These are phyloP conservation scores for Cubamyces sp. DNA, from an alignment of 768 basidiomycete genomes.

Conservation along the genomic window DNA sequence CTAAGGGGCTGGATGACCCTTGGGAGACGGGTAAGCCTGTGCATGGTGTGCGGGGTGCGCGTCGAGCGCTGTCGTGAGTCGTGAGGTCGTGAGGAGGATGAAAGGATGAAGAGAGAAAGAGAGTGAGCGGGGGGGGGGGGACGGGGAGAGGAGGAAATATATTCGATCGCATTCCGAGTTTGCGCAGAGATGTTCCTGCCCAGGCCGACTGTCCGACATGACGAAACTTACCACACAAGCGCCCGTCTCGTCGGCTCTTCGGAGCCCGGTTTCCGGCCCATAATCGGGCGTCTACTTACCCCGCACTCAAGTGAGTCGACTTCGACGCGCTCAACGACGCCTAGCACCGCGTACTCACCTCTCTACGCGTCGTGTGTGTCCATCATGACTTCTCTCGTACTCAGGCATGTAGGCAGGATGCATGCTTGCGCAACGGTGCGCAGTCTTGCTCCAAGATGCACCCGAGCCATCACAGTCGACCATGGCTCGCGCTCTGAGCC, in stretches of 20 bases:
- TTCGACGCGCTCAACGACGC: conserved; percentile 1
- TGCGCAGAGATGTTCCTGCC: not conserved
- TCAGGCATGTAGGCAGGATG: not conserved
- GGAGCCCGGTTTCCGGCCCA: not conserved
- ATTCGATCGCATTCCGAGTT: conserved; percentile 5
- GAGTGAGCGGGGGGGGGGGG: not conserved
- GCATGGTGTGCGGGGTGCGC: conserved; percentile 8
- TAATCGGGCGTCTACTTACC: not conserved
- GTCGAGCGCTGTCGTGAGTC: conserved; percentile 8
- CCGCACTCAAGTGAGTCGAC: not conserved
- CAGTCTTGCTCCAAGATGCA: not conserved
- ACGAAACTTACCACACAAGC: not conserved
- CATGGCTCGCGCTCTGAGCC: conserved; percentile 9
- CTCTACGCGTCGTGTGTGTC: not conserved
- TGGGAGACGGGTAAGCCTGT: conserved; percentile 15
- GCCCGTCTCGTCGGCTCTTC: conserved; percentile 10
- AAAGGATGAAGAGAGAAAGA: not conserved
- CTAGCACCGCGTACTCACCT: conserved; percentile 3
- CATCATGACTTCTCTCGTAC: conserved; percentile 9
- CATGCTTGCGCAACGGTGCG: not conserved
- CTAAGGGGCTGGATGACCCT: conserved; percentile 19
- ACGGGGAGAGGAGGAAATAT: conserved; percentile 3
- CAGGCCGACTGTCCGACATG: conserved; percentile 7
- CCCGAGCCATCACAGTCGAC: conserved; percentile 16
- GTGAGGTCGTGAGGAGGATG: conserved; percentile 15